These are phyloP conservation scores for Myxozyma neotropica DNA, from an alignment of 805 yeast genomes.

Conservation along the genomic window DNA sequence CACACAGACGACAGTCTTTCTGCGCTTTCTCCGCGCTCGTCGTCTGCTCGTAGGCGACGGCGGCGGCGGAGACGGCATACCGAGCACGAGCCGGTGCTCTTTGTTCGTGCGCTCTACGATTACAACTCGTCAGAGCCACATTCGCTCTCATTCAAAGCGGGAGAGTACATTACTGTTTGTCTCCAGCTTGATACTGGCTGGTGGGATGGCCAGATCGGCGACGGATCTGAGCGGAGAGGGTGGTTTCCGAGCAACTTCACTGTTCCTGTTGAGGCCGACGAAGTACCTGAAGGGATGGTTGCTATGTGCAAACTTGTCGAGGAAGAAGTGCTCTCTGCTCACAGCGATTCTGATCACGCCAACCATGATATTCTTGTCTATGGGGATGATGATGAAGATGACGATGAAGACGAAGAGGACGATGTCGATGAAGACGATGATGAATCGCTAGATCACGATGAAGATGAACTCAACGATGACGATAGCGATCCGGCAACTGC, in stretches of 20 bases:
- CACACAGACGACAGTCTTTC: constrained; percentile 2
- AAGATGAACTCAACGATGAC: background rate
- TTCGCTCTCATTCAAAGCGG: constrained; percentile 38
- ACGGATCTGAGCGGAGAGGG: constrained; percentile 43
- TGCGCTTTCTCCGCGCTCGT: background rate
- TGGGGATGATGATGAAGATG: constrained; percentile 3
- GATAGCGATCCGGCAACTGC: background rate
- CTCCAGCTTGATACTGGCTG: constrained; percentile 48
- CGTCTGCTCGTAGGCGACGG: background rate
- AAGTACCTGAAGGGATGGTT: constrained; percentile 7
- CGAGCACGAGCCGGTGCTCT: constrained; percentile 24
- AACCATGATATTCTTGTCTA: background rate
- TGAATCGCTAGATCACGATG: background rate
- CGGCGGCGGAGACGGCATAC: background rate
- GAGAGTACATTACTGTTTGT: constrained; percentile 46
- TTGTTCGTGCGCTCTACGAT: constrained; percentile 83
- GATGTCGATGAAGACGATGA: constrained; percentile 2
- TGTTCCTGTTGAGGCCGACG: constrained; percentile 42
- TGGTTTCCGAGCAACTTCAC: constrained; percentile 54
- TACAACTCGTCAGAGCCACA: constrained; percentile 76
- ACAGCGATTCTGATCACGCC: background rate
- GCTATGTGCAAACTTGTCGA: constrained; percentile 4
- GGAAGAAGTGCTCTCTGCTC: constrained; percentile 7
- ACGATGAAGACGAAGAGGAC: constrained; percentile 6
- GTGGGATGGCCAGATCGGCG: constrained; percentile 48